Evolutionary conservation across 768 basidiomycete genomes (phyloP), one percentile per base, ranked within the genome.

Genomic region (Lentinula detonsa): DNA sequence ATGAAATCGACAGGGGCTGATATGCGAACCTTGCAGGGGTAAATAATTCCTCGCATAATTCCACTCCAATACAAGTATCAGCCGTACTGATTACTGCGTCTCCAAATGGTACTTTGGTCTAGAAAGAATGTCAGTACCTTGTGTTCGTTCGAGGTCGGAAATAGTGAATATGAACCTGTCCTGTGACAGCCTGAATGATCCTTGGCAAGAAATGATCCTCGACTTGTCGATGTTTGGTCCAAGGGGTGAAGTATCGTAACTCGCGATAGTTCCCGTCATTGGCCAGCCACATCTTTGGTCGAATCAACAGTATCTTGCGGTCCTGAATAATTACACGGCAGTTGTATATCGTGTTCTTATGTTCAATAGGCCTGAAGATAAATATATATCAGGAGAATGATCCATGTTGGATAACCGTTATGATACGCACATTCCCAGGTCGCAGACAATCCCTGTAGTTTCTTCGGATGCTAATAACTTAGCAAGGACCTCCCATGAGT

Each of bases 261-360:
- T 88, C 86, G 31, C 97, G 90, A 72, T 99, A 99, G 70, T 98
- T 98, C 3, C 97, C 97, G 67, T 97, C 94, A 69, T 98, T 98
- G 1, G 97, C 97, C 49, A 99, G 80, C 97, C 97, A 99, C 95
- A 99, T 95, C 78, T 98, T 99, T 0, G 97, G 97, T 23, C 97
- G 86, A 64, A 99, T 98, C 64, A 98, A 85, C 1, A 98, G 75
- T 62, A 99, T 95, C 75, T 92, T 83, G 59, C 85, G 81, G 74
- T 95, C 81, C 69, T 93, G 83, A 46, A 95, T 85, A 70, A 98
- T 88, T 39, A 98, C 80, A 18, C 97, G 88, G 72, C 94, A 97
- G 70, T 99, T 99, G 77, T 98, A 98, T 64, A 90, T 95, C 51
- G 95, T 94, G 70, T 97, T 98, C 82, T 98, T 98, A 82, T 99